phyloP scores from a whole-genome alignment of 306 rosid genomes.

The Rubus parviflorus region DNA sequence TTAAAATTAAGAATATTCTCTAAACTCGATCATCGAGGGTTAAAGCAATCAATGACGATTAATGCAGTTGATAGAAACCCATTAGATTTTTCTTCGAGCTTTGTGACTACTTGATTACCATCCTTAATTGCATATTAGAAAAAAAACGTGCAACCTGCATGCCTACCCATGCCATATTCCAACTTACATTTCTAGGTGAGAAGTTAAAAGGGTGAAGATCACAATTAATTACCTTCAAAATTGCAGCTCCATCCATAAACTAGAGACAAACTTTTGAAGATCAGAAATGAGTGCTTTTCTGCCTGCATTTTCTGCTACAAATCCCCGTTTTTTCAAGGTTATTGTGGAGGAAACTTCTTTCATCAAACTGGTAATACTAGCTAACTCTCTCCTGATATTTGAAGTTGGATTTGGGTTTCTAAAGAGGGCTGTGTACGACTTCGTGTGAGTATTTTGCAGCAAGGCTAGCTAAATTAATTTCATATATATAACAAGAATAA shows the following conservation, averaged over 20 bases:
- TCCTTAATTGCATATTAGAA: no score
- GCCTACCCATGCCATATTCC: no score
- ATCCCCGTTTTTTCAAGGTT: neutral
- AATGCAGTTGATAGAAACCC: no score
- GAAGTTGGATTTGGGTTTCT: no score
- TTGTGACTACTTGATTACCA: neutral
- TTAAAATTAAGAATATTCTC: no score
- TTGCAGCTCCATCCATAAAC: neutral
- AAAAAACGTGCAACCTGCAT: neutral
- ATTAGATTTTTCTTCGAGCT: neutral
- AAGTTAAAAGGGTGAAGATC: neutral
- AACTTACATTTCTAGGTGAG: neutral
- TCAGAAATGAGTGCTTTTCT: neutral
- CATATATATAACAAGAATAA: no score
- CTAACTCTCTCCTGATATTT: neutral
- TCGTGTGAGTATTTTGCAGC: no score
- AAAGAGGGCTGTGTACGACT: no score
- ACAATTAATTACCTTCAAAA: neutral
- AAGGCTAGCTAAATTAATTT: no score
- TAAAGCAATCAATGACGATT: neutral
- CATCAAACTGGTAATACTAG: neutral
- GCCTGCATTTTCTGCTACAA: neutral
- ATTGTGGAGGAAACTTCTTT: neutral
- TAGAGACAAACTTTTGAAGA: neutral
- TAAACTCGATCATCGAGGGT: no score